These are phyloP conservation scores for Geopyxis carbonaria DNA, from an alignment of 495 filamentous ascomycete species.

Conservation along the genomic window DNA sequence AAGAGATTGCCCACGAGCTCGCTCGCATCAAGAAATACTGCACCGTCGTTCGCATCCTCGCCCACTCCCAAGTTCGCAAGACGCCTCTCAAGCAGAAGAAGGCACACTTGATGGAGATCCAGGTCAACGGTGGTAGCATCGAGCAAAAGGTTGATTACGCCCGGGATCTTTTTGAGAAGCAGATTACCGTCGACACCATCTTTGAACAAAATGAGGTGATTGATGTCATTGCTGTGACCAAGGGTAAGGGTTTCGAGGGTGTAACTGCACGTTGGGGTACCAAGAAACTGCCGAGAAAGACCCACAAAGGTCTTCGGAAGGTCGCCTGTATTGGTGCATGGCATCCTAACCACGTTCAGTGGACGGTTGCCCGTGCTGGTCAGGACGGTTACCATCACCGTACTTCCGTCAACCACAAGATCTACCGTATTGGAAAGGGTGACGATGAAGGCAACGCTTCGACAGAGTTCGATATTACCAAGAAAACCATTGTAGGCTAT, in stretches of 20 bases:
- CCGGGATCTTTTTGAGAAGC: constrained; percentile 93
- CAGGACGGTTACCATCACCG: constrained; percentile 99
- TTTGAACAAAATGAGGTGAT: constrained; percentile 99
- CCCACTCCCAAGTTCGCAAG: constrained; percentile 98
- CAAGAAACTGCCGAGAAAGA: constrained; percentile 99
- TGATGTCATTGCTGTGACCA: constrained; percentile 98
- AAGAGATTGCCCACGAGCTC: constrained; percentile 84
- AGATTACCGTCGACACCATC: constrained; percentile 76
- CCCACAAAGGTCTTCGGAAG: constrained; percentile 99
- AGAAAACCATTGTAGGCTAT: constrained; percentile 96
- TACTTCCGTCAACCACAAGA: constrained; percentile 99
- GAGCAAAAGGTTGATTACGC: constrained; percentile 93
- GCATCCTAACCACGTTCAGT: constrained; percentile 99
- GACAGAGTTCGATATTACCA: constrained; percentile 90
- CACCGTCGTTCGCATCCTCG: constrained; percentile 97
- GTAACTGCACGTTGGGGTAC: constrained; percentile 98
- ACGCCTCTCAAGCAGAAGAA: constrained; percentile 99
- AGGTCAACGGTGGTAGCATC: constrained; percentile 93
- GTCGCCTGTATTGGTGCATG: constrained; percentile 99
- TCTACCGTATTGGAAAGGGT: constrained; percentile 95
- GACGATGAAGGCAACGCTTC: constrained; percentile 75
- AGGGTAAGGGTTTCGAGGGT: constrained; percentile 96
- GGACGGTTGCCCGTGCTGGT: constrained; percentile 99
- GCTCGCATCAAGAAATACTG: constrained; percentile 99
- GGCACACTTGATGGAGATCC: constrained; percentile 99